Base-by-base conservation (phyloP, 2,329 filamentous ascomycete species). In the Epichloe coenophiala region DNA sequence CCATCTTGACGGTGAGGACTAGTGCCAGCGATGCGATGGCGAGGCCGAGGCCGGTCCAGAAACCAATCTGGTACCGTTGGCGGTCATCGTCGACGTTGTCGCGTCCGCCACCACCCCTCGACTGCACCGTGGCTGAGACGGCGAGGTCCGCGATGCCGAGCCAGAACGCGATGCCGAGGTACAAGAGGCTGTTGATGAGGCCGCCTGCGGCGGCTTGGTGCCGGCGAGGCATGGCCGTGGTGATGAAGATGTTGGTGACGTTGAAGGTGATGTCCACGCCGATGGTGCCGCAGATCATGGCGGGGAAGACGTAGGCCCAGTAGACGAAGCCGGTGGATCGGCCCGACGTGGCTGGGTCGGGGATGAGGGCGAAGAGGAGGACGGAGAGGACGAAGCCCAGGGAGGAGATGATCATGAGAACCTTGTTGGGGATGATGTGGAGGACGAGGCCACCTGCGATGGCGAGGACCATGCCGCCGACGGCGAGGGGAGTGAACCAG, bases 191-290 rank as follows among this genome's bases (percentile, higher is more conserved):
- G 65, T 86, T 88, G 59, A 86, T 81, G 44, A 89, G 64, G 0
- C 80, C 84, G 1, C 85, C 84, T 0, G 84, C 86, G 0, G 88
- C 70, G 0, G 84, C 85, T 61, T 91, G 86, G 47, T 80, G 73
- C 12, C 76, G 73, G 4, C 72, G 71, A 0, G 85, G 83, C 55
- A 89, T 70, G 13, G 76, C 78, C 0, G 84, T 88, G 0, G 84
- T 88, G 62, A 88, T 84, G 65, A 86, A 90, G 53, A 90, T 77
- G 59, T 85, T 89, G 17, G 81, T 78, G 1, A 89, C 76, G 60
- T 84, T 88, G 67, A 83, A 89, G 6, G 80, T 80, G 50, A 89
- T 80, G 59, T 91, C 86, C 53, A 89, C 80, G 17, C 83, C 84
- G 36, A 89, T 71, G 0, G 86, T 90, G 12, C 75, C 76, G 55